A percentile compares a stretch with the other conserved stretches of the same genome.
phyloP scores from a whole-genome alignment of 306 rosid genomes.

The barrel medic (Medicago truncatula) region DNA sequence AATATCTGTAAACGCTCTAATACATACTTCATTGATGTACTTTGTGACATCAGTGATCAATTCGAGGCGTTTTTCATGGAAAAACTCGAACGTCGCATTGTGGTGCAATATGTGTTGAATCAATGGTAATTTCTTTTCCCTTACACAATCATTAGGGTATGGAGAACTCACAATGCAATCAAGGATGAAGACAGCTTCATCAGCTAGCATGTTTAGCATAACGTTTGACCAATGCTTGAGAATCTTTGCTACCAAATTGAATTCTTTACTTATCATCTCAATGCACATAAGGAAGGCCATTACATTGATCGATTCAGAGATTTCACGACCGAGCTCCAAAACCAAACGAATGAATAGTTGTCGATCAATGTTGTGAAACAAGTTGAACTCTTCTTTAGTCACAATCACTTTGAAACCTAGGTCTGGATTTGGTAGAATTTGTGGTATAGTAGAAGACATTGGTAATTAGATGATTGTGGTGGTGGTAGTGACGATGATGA shows the following conservation, averaged over 20 bases:
- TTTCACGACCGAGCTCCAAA: conserved; percentile 48
- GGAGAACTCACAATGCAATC: conserved; percentile 47
- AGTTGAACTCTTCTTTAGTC: conserved; percentile 54
- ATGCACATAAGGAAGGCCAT: conserved; percentile 76
- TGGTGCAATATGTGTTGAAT: conserved; percentile 40
- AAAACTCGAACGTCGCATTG: conserved; percentile 40
- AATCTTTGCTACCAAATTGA: conserved; percentile 38
- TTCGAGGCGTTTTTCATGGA: conserved; percentile 39
- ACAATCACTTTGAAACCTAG: conserved; percentile 11
- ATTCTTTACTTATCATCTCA: conserved; percentile 40
- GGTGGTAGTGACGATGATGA: too few species aligned
- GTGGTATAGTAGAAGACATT: conserved; percentile 16
- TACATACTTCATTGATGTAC: conserved; percentile 49
- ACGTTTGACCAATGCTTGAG: conserved; percentile 40
- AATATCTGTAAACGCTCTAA: conserved; percentile 59
- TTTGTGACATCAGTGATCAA: conserved; percentile 37
- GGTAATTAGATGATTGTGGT: neutral
- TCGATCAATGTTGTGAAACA: conserved; percentile 68
- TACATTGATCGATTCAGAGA: conserved; percentile 45
- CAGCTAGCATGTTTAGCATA: conserved; percentile 39
- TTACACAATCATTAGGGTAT: neutral
- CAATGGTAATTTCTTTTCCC: conserved; percentile 40
- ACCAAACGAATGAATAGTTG: conserved; percentile 57
- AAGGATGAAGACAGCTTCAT: conserved; percentile 51
- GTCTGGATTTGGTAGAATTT: neutral